Conservation (phyloP, 176 grass and related monocot species). For the maize (Zea mays) region DNA sequence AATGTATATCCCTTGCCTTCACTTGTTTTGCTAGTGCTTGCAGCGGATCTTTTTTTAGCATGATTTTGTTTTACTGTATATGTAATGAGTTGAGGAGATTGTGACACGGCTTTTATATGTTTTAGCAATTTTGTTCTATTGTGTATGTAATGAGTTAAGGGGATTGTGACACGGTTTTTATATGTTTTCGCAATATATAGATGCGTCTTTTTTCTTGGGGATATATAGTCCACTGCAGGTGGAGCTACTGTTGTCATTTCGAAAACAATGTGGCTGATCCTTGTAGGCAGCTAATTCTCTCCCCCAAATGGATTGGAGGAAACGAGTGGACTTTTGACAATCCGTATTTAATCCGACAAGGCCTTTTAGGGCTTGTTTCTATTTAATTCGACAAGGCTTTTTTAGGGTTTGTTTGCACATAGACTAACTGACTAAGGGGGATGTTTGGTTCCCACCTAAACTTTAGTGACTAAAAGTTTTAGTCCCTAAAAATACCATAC, state of each 20-base stretch:
- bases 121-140: slow-evolving; percentile 33
- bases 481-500: no score
- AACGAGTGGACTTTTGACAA: neutral
- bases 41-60: neutral
- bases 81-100: slow-evolving; percentile 34
- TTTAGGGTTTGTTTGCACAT: no score
- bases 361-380: no score
- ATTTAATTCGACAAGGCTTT: no score
- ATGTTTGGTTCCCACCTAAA: no score
- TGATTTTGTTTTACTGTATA: slow-evolving; percentile 41
- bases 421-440: no score
- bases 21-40: slow-evolving; percentile 16
- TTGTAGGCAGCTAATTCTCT: neutral
- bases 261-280: no score
- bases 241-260: neutral
- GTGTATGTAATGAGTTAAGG: slow-evolving; percentile 43
- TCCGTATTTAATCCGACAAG: no score
- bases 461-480: no score
- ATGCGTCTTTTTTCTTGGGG: neutral
- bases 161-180: neutral
- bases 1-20: slow-evolving; percentile 48
- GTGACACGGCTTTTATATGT: neutral
- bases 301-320: neutral
- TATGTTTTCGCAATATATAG: slow-evolving; percentile 18
- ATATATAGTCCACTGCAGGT: neutral